These are phyloP conservation scores for Tanacetum coccineum DNA, from an alignment of 129 eudicot species.

Conservation along the genomic window DNA sequence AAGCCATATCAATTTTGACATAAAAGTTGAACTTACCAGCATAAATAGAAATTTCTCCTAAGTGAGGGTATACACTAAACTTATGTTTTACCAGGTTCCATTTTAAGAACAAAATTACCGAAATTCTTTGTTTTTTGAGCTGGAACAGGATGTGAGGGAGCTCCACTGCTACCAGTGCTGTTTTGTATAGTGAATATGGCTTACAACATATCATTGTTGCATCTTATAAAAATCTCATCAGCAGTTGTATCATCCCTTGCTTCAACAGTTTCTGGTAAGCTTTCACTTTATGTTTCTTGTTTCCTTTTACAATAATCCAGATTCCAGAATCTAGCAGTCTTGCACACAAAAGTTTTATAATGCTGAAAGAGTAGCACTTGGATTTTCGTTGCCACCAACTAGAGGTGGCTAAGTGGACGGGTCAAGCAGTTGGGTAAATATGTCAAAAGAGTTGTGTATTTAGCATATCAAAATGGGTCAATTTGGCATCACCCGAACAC, in stretches of 20 bases:
- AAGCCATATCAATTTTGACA: not conserved
- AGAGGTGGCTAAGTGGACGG: not conserved
- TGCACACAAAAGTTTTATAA: not conserved
- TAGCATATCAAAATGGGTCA: too few species aligned
- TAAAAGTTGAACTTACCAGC: not conserved
- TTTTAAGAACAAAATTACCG: not conserved
- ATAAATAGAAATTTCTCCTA: not conserved
- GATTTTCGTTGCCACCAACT: not conserved
- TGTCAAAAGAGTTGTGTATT: too few species aligned
- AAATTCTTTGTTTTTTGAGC: slow-evolving; percentile 14
- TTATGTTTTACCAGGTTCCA: not conserved
- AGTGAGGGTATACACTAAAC: not conserved
- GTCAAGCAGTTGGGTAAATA: too few species aligned
- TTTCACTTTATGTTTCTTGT: slow-evolving; percentile 3
- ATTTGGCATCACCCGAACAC: too few species aligned
- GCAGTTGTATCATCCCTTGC: slow-evolving; percentile 93
- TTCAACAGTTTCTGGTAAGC: slow-evolving; percentile 77
- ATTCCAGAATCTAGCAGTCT: not conserved
- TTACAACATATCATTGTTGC: slow-evolving; percentile 85
- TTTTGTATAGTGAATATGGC: slow-evolving; percentile 90
- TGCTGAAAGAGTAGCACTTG: not conserved
- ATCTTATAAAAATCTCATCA: slow-evolving; percentile 83
- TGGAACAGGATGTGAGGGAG: slow-evolving; percentile 82
- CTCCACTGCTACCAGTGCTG: slow-evolving; percentile 78
- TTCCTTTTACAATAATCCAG: not conserved